These are phyloP conservation scores for Phlyctochytrium arcticum DNA, from an alignment of 192 early-diverging fungal species.

Conservation along the genomic window DNA sequence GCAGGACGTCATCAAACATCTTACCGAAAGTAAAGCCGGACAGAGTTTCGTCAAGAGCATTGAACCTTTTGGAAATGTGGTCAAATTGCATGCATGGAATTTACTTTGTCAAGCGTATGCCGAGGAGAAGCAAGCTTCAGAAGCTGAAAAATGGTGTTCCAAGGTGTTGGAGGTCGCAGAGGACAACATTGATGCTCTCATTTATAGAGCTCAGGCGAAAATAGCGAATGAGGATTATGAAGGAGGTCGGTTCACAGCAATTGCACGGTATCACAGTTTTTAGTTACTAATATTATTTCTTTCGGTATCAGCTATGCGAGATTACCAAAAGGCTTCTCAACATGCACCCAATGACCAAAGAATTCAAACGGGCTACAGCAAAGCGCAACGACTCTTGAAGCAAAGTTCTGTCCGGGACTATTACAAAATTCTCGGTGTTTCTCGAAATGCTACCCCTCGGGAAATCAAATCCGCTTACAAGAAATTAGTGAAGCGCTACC, in stretches of 20 bases:
- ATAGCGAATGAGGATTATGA: conserved; percentile 72
- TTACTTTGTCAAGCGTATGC: conserved; percentile 60
- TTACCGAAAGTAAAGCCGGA: conserved; percentile 45
- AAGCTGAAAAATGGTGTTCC: conserved; percentile 63
- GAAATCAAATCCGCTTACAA: conserved; percentile 94
- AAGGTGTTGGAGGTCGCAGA: conserved; percentile 67
- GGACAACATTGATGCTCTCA: conserved; percentile 67
- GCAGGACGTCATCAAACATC: conserved; percentile 38
- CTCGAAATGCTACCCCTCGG: conserved; percentile 61
- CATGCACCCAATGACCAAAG: conserved; percentile 46
- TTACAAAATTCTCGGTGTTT: conserved; percentile 90
- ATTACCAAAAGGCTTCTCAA: conserved; percentile 70
- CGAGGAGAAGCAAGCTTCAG: conserved; percentile 53
- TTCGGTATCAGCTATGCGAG: conserved; percentile 60
- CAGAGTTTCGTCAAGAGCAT: conserved; percentile 29
- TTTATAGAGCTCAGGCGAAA: conserved; percentile 65
- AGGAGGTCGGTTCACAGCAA: conserved; percentile 26
- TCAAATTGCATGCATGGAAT: conserved; percentile 36
- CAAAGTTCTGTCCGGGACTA: conserved; percentile 73
- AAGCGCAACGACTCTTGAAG: conserved; percentile 59
- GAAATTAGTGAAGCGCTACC: conserved; percentile 82
- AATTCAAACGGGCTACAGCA: conserved; percentile 38
- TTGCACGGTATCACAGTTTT: too few relatives aligned
- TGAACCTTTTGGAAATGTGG: conserved; percentile 27
- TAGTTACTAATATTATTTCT: too few relatives aligned